Conservation (phyloP, 2,329 filamentous ascomycete genomes). For the Aureobasidium sp. region DNA sequence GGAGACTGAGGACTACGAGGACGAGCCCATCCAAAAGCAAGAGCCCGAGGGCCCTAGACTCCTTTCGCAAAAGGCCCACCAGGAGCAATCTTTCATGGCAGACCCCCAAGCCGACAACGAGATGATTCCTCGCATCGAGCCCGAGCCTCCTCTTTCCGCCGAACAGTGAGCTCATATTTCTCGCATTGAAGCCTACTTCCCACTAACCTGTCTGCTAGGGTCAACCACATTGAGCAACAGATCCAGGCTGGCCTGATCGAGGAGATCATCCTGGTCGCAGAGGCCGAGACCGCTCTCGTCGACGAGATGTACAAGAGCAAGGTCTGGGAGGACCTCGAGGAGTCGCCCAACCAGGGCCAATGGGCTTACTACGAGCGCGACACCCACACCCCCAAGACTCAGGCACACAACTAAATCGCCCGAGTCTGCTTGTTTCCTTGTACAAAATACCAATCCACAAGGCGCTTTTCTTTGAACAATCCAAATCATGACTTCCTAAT, state of each 20-base stretch:
- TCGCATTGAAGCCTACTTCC: too few species aligned
- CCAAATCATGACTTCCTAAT: not conserved
- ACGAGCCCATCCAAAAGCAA: constrained; percentile 48
- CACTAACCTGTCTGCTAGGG: constrained; percentile 40
- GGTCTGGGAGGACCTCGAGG: constrained; percentile 85
- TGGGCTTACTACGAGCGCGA: constrained; percentile 79
- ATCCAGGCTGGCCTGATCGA: constrained; percentile 93
- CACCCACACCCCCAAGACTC: constrained; percentile 24
- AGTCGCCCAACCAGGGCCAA: constrained; percentile 72
- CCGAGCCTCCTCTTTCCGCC: constrained; percentile 61
- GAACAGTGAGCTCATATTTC: constrained; percentile 53
- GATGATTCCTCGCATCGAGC: constrained; percentile 24
- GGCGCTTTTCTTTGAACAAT: not conserved
- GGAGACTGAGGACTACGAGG: constrained; percentile 37
- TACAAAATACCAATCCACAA: constrained; percentile 11
- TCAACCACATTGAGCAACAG: constrained; percentile 76
- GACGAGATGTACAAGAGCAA: constrained; percentile 69
- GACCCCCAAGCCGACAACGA: constrained; percentile 34
- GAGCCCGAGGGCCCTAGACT: constrained; percentile 58
- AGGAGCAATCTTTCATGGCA: constrained; percentile 40
- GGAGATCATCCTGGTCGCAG: constrained; percentile 87
- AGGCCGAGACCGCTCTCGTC: constrained; percentile 73
- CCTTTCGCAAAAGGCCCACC: constrained; percentile 43
- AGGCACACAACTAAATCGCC: constrained; percentile 15
- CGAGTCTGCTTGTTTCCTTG: not conserved